These are phyloP conservation scores for Penicillium sp. DNA, from an alignment of 2,329 filamentous ascomycete genomes.

Conservation along the genomic window DNA sequence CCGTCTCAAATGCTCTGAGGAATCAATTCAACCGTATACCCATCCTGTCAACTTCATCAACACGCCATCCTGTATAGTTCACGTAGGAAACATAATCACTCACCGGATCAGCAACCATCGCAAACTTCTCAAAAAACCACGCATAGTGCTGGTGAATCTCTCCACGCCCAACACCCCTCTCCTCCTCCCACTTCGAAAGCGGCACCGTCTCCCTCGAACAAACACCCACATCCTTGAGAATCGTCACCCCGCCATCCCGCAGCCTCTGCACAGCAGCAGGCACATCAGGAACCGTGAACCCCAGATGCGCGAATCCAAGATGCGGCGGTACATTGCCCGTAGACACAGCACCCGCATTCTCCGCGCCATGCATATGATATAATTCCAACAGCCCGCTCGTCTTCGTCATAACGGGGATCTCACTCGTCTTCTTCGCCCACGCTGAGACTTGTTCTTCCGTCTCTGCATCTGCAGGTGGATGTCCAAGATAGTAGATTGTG, in stretches of 20 bases:
- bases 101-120: constrained; percentile 42
- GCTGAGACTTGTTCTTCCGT: constrained; percentile 24
- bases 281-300: constrained; percentile 42
- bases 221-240: constrained; percentile 38
- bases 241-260: constrained; percentile 28
- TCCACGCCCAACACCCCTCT: constrained; percentile 32
- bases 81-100: constrained; percentile 12
- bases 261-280: constrained; percentile 31
- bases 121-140: constrained; percentile 37
- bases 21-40: constrained; percentile 37
- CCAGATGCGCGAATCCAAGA: constrained; percentile 41
- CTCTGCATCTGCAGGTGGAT: constrained; percentile 33
- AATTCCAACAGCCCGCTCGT: constrained; percentile 40
- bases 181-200: constrained; percentile 37
- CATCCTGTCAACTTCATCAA: constrained; percentile 26
- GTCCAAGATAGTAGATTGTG: constrained; percentile 43
- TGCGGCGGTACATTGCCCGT: constrained; percentile 37
- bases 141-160: constrained; percentile 37
- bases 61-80: neutral
- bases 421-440: constrained; percentile 32
- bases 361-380: constrained; percentile 39
- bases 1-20: constrained; percentile 27
- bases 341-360: constrained; percentile 22
- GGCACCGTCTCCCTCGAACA: constrained; percentile 31
- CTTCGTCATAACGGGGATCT: constrained; percentile 27